A percentile compares a stretch with the other conserved stretches of the same genome.
These are phyloP conservation scores for Rhizodiscina lignyota DNA, from an alignment of 495 filamentous ascomycete genomes.

Conservation along the genomic window DNA sequence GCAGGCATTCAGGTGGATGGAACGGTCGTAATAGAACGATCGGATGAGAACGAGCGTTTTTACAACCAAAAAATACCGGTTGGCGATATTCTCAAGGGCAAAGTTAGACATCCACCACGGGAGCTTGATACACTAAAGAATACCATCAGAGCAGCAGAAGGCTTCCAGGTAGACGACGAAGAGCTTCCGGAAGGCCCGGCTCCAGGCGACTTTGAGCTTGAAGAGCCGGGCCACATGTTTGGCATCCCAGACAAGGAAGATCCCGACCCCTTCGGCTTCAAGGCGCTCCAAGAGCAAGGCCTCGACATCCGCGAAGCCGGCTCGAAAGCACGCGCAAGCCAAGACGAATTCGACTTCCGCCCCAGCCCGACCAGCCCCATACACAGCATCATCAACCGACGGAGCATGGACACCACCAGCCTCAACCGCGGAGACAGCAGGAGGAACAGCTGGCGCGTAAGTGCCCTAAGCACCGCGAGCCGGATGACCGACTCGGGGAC, in stretches of 20 bases:
- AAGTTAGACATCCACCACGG: constrained; percentile 49
- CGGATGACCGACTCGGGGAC: constrained; percentile 15
- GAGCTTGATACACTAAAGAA: constrained; percentile 49
- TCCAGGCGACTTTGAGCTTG: constrained; percentile 55
- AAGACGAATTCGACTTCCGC: constrained; percentile 64
- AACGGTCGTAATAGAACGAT: constrained; percentile 67
- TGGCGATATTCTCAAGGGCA: constrained; percentile 68
- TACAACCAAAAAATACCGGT: constrained; percentile 59
- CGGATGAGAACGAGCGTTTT: constrained; percentile 79
- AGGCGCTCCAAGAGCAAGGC: constrained; percentile 68
- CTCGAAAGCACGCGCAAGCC: constrained; percentile 46
- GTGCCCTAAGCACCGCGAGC: constrained; percentile 13
- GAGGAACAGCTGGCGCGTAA: constrained; percentile 21
- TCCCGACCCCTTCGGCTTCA: constrained; percentile 78
- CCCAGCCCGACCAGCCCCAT: constrained; percentile 62
- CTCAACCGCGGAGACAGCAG: too few species aligned
- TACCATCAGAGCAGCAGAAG: constrained; percentile 74
- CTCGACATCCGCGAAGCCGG: constrained; percentile 79
- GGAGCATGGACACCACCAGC: constrained; percentile 39
- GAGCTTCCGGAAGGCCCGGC: constrained; percentile 42
- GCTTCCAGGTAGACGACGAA: constrained; percentile 55
- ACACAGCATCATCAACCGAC: constrained; percentile 48
- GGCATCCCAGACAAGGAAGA: constrained; percentile 63
- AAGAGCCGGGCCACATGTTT: constrained; percentile 34
- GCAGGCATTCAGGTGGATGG: constrained; percentile 71